Conservation (phyloP, 2,329 filamentous ascomycete genomes). For the Aspergillus sp. region DNA sequence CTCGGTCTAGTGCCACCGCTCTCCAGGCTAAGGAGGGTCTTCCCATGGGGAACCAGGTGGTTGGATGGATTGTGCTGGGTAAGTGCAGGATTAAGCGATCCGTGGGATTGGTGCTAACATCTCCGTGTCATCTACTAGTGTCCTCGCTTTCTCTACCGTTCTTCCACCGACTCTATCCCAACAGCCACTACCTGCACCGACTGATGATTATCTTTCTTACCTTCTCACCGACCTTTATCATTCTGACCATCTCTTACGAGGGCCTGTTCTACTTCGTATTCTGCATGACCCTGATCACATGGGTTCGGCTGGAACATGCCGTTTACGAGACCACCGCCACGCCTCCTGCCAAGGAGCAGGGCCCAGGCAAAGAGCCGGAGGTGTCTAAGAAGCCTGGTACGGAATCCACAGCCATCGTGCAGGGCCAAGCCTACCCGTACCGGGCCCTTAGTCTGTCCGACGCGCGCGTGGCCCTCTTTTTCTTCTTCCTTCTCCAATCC, state of each 20-base stretch:
- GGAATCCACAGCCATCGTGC: constrained; percentile 35
- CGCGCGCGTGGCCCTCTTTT: constrained; percentile 85
- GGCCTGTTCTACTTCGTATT: constrained; percentile 94
- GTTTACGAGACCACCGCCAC: constrained; percentile 53
- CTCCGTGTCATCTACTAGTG: constrained; percentile 45
- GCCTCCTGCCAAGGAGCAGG: constrained; percentile 9
- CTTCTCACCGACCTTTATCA: constrained; percentile 90
- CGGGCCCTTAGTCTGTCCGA: constrained; percentile 79
- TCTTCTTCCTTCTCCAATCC: constrained; percentile 90
- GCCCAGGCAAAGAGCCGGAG: constrained; percentile 24
- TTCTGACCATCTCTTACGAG: constrained; percentile 96
- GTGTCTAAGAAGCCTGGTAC: constrained; percentile 20
- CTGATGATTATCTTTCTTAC: constrained; percentile 86
- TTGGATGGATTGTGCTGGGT: constrained; percentile 80
- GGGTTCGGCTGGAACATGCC: constrained; percentile 88
- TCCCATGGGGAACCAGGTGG: constrained; percentile 80
- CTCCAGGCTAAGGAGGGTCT: constrained; percentile 82
- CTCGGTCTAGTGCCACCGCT: constrained; percentile 78
- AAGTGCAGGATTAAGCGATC: constrained; percentile 30
- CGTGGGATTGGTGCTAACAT: not conserved
- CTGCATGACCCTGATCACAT: constrained; percentile 75
- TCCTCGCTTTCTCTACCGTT: constrained; percentile 76
- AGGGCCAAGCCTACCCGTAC: constrained; percentile 42
- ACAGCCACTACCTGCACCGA: constrained; percentile 85
- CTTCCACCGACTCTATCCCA: constrained; percentile 75